Evolutionary conservation across 345 rosid species (phyloP).

Genomic region (Schrenkiella parvula): DNA sequence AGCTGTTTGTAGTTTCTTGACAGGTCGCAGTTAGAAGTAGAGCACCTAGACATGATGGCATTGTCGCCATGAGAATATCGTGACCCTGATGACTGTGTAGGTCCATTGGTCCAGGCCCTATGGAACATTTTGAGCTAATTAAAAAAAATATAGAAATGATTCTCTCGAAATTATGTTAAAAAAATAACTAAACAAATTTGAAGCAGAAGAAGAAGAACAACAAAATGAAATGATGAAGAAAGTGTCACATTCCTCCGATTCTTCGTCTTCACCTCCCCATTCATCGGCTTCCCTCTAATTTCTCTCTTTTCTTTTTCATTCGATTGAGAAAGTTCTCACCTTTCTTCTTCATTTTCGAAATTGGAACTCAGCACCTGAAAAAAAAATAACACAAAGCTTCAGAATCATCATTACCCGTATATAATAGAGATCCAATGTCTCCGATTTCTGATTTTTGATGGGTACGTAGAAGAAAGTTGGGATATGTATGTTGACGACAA

Average conservation of each 20-base stretch:
- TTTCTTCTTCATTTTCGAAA: conserved; percentile 24
- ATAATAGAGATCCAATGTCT: conserved; percentile 7
- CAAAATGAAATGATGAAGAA: conserved; percentile 20
- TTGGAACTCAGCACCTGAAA: neutral
- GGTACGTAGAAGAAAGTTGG: conserved; percentile 28
- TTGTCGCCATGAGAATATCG: no score
- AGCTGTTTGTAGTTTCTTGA: no score
- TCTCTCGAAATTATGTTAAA: neutral
- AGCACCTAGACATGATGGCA: no score
- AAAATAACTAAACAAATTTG: no score
- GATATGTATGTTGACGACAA: conserved; percentile 82
- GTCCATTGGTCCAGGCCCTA: neutral
- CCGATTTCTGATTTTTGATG: conserved; percentile 1
- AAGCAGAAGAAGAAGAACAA: neutral
- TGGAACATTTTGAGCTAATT: neutral
- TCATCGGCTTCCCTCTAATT: conserved; percentile 31
- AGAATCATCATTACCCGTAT: neutral
- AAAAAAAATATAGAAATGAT: neutral
- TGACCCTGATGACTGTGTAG: no score
- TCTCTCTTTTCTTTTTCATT: conserved; percentile 1
- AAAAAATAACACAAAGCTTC: neutral
- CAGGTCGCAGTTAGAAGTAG: no score
- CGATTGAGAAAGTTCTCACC: neutral
- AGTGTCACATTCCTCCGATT: conserved; percentile 25
- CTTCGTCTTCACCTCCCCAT: conserved; percentile 37